Evolutionary conservation across 2,329 filamentous ascomycete genomes (phyloP).

Genomic region (Incumbomyces delicatus): DNA sequence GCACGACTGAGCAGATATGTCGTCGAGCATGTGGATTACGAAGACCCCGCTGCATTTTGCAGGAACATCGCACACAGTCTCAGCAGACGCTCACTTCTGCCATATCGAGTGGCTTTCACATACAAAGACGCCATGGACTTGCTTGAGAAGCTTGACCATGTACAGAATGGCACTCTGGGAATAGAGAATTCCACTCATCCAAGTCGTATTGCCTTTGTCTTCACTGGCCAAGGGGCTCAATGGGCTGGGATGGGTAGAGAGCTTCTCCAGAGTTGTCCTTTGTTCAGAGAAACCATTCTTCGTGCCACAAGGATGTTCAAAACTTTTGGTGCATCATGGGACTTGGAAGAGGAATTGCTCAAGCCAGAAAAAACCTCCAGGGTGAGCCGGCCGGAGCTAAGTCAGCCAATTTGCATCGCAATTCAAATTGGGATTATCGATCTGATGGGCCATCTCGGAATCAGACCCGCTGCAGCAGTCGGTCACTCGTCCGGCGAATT

Average conservation of each 20-base stretch:
- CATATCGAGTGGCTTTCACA: too few relatives aligned
- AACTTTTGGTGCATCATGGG: constrained; percentile 18
- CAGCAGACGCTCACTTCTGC: too few relatives aligned
- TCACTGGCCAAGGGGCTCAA: constrained; percentile 19
- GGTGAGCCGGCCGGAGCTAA: constrained; percentile 10
- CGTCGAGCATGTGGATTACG: too few relatives aligned
- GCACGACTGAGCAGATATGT: too few relatives aligned
- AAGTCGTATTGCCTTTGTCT: constrained; percentile 7
- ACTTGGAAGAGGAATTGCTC: constrained; percentile 10
- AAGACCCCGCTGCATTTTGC: too few relatives aligned
- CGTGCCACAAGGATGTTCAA: constrained; percentile 8
- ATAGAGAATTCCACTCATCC: constrained; percentile 12
- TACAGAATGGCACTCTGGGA: too few relatives aligned
- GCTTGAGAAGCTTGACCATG: too few relatives aligned
- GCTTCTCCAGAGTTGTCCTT: constrained; percentile 1
- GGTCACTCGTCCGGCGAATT: constrained; percentile 25
- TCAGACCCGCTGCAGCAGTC: constrained; percentile 13
- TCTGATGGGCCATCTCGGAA: constrained; percentile 13
- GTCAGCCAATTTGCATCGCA: constrained; percentile 15
- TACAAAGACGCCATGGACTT: too few relatives aligned
- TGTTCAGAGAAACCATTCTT: constrained; percentile 10
- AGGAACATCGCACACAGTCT: too few relatives aligned
- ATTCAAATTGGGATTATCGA: constrained; percentile 21
- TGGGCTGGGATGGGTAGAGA: constrained; percentile 15
- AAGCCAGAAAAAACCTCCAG: constrained; percentile 1